These are phyloP conservation scores for Colletotrichum theobromicola DNA, from an alignment of 2,329 filamentous ascomycete genomes.

Conservation along the genomic window DNA sequence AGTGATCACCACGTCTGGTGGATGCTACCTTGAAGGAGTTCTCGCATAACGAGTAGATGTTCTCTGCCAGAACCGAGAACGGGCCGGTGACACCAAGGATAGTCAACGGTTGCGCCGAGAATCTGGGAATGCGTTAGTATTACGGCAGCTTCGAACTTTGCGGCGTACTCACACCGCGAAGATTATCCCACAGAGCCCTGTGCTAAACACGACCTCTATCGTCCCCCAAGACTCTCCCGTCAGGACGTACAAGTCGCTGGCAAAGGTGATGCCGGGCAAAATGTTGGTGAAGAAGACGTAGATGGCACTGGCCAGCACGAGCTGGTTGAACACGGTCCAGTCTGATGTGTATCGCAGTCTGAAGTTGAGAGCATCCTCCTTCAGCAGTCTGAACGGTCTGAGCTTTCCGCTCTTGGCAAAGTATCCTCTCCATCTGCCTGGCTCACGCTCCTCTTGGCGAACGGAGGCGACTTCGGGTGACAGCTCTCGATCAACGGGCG, in stretches of 20 bases:
- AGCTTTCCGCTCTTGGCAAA: constrained; percentile 47
- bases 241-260: constrained; percentile 66
- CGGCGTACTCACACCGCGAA: constrained; percentile 60
- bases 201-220: constrained; percentile 71
- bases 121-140: constrained; percentile 27
- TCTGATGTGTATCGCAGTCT: constrained; percentile 54
- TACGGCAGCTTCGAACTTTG: neutral
- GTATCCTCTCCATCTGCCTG: constrained; percentile 19
- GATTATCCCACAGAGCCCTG: constrained; percentile 66
- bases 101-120: constrained; percentile 67
- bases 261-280: constrained; percentile 70
- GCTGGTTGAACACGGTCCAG: constrained; percentile 66
- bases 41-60: constrained; percentile 64
- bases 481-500: neutral
- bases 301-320: constrained; percentile 66
- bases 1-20: no score
- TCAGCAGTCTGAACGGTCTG: constrained; percentile 57
- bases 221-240: constrained; percentile 70
- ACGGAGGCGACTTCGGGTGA: neutral
- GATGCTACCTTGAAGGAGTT: constrained; percentile 56
- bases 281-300: constrained; percentile 73
- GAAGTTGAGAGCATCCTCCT: constrained; percentile 52
- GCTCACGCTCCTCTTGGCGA: neutral
- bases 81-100: constrained; percentile 71
- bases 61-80: constrained; percentile 71